Conservation (phyloP, 2,329 filamentous ascomycete species). For the Allantophomopsis lycopodina region DNA sequence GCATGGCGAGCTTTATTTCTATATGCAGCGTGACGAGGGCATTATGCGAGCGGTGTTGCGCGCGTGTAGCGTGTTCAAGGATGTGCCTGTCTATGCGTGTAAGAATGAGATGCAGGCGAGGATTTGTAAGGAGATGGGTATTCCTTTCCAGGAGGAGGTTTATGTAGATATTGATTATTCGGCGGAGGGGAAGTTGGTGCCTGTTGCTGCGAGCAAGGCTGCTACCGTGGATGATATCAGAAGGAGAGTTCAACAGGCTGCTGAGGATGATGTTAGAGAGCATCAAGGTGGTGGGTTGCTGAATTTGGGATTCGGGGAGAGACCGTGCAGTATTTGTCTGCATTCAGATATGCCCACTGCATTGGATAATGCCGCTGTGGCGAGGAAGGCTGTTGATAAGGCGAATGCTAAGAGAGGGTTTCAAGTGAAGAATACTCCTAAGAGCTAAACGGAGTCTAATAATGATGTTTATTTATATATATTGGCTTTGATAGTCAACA, state of each 20-base stretch:
- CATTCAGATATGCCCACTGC: constrained; percentile 7
- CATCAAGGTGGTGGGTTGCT: constrained; percentile 4
- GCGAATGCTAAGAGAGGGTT: constrained; percentile 3
- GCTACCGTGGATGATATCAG: constrained; percentile 4
- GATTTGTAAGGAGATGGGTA: constrained; percentile 8
- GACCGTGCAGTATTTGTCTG: constrained; percentile 6
- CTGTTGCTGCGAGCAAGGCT: constrained; percentile 4
- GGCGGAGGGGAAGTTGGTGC: constrained; percentile 2
- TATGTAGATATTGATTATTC: constrained; percentile 14
- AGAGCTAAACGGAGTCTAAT: too few relatives aligned
- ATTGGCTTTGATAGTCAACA: too few relatives aligned
- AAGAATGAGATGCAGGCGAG: constrained; percentile 7
- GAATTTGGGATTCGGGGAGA: constrained; percentile 4
- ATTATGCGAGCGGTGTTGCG: constrained; percentile 5
- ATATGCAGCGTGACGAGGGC: constrained; percentile 11
- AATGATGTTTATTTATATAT: too few relatives aligned
- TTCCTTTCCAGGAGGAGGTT: constrained; percentile 8
- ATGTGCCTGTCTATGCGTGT: constrained; percentile 16
- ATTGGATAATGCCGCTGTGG: constrained; percentile 5
- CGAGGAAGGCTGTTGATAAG: constrained; percentile 7
- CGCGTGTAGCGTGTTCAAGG: constrained; percentile 3
- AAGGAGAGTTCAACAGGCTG: constrained; percentile 2
- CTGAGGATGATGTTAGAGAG: constrained; percentile 4
- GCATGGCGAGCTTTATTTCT: constrained; percentile 41
- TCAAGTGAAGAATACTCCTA: not conserved